These are phyloP conservation scores for Cadophora gregata DNA, from an alignment of 2,329 filamentous ascomycete genomes.

Conservation along the genomic window DNA sequence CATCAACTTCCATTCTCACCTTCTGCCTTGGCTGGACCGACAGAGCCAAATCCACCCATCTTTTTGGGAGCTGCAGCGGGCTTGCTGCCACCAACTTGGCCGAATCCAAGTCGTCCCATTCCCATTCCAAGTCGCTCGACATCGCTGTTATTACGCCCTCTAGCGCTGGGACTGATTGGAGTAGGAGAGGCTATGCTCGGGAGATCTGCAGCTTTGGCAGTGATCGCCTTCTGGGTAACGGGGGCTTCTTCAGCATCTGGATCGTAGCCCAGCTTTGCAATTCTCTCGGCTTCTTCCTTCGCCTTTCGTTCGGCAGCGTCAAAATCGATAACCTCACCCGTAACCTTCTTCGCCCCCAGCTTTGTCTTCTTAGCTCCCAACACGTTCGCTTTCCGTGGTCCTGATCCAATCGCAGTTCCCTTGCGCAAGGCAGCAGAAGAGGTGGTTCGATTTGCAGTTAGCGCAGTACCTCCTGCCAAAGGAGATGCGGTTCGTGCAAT, in stretches of 20 bases:
- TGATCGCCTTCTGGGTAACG: conserved; percentile 50
- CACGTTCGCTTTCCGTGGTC: conserved; percentile 83
- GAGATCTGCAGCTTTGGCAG: conserved; percentile 52
- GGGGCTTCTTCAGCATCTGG: conserved; percentile 76
- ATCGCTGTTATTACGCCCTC: conserved; percentile 73
- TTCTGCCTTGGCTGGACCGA: conserved; percentile 76
- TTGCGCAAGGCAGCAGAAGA: conserved; percentile 86
- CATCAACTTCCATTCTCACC: conserved; percentile 54
- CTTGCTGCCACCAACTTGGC: conserved; percentile 43
- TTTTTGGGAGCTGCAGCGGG: conserved; percentile 51
- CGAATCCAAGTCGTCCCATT: conserved; percentile 43
- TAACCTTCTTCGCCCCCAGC: conserved; percentile 92
- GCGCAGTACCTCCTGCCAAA: conserved; percentile 61
- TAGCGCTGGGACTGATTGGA: conserved; percentile 73
- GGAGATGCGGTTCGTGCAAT: conserved; percentile 83
- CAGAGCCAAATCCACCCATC: conserved; percentile 84
- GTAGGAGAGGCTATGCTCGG: conserved; percentile 73
- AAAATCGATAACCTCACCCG: conserved; percentile 84
- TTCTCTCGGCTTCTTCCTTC: conserved; percentile 95
- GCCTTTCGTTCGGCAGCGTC: conserved; percentile 97
- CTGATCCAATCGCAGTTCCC: conserved; percentile 61
- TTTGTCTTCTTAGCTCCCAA: conserved; percentile 86
- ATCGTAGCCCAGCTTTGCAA: conserved; percentile 94
- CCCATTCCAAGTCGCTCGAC: conserved; percentile 84
- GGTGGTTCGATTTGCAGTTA: conserved; percentile 72